Evolutionary conservation across 2,329 filamentous ascomycete genomes (phyloP), one percentile per base, ranked within the genome.

Genomic region (Exophiala viscosa): DNA sequence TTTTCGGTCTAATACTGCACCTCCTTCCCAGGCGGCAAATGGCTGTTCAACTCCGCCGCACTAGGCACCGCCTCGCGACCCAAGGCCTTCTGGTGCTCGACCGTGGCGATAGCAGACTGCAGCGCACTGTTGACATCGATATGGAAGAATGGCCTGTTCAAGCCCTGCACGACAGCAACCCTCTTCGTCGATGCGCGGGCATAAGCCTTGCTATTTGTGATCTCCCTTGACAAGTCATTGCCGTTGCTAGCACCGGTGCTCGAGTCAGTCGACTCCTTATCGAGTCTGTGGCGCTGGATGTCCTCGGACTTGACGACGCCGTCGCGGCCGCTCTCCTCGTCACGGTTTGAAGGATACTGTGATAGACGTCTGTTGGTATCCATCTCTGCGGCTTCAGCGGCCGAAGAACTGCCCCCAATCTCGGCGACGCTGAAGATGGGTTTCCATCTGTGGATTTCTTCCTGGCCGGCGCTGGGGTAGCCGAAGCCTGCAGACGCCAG

Each of bases 401-500:
- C 87, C 3, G 85, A 88, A 48, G 83, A 73, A 3, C 76, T 74
- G 15, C 90, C 86, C 57, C 89, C 84, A 59, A 95, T 84, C 66
- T 96, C 90, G 2, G 92, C 89, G 17, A 97, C 90, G 65, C 84
- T 90, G 76, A 96, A 97, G 60, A 97, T 90, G n/a, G 90, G 88
- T 68, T 89, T 91, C 92, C 91, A 97, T 54, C 88, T 81, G 58
- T 82, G 77, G 62, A 81, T 80, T 53, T 75, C 77, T 11, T 65
- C 68, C 50, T 70, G 73, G 5, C 68, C 69, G 11, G 75, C 76
- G 1, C 83, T 82, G 2, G 90, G 90, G 67, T 87, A 90, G 1
- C 92, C 92, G 65, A 97, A 97, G 10, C 92, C 92, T 18, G 87
- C 92, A 1, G 88, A 83, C 3, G 86, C 86, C 39, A 97, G 83